A percentile compares a stretch with the other conserved stretches of the same genome.
phyloP scores from a whole-genome alignment of 768 basidiomycete genomes.

The Trametes elegans region DNA sequence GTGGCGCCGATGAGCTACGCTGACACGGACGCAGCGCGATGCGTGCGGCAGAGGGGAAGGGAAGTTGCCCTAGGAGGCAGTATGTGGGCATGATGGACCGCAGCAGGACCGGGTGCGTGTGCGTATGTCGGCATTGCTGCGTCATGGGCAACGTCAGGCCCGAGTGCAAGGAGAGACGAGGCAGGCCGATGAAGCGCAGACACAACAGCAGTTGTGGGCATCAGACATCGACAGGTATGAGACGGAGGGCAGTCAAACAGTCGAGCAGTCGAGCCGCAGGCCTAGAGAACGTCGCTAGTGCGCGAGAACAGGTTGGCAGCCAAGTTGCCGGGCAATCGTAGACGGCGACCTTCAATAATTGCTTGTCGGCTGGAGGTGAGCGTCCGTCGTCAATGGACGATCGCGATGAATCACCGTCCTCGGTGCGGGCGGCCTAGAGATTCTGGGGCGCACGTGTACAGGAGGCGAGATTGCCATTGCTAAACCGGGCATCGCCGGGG shows the following conservation, averaged over 20 bases:
- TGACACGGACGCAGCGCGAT: constrained; percentile 1
- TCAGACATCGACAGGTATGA: too few species aligned
- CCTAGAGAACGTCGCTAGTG: too few species aligned
- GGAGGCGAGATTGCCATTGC: neutral
- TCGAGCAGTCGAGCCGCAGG: too few species aligned
- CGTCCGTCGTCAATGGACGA: neutral
- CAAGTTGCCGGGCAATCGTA: too few species aligned
- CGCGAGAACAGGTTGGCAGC: too few species aligned
- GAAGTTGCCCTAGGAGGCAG: neutral
- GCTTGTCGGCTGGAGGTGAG: too few species aligned
- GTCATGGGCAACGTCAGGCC: neutral
- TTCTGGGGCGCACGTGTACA: neutral
- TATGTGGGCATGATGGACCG: neutral
- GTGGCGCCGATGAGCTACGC: neutral
- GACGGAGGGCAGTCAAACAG: neutral
- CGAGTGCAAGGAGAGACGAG: constrained; percentile 2
- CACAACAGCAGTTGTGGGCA: neutral
- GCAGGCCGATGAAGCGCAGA: neutral
- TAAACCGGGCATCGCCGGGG: neutral
- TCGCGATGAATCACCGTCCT: neutral
- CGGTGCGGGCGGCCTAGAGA: neutral
- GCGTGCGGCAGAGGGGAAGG: neutral
- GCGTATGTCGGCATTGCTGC: neutral
- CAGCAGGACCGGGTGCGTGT: neutral
- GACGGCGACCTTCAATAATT: too few species aligned